Evolutionary conservation across 2,329 filamentous ascomycete species (phyloP).

Genomic region (Aspergillus intermedius): DNA sequence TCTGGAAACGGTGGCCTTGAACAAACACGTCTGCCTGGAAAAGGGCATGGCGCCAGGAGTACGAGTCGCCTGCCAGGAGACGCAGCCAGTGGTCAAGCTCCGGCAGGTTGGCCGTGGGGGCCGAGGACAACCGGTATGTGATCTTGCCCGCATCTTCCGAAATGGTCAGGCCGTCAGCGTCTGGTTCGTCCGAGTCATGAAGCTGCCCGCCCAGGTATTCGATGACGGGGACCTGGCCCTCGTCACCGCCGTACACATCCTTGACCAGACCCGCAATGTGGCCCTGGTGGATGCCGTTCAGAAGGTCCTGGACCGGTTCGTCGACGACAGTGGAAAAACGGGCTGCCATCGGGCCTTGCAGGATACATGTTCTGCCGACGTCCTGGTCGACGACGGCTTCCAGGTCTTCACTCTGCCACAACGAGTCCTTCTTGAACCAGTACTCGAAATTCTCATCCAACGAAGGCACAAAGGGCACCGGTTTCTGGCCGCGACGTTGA

Average conservation of each 20-base stretch:
- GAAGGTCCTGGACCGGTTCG: conserved; percentile 89
- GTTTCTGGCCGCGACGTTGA: conserved; percentile 88
- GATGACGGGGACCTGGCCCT: conserved; percentile 68
- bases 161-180: conserved; percentile 79
- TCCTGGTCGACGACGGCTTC: conserved; percentile 95
- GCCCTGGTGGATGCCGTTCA: conserved; percentile 80
- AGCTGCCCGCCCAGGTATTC: conserved; percentile 93
- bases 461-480: conserved; percentile 90
- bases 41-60: conserved; percentile 91
- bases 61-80: conserved; percentile 74
- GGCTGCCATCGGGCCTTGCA: conserved; percentile 88
- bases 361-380: conserved; percentile 89
- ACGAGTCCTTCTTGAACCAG: conserved; percentile 99
- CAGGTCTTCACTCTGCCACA: conserved; percentile 98
- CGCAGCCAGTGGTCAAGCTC: conserved; percentile 77
- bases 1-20: conserved; percentile 94
- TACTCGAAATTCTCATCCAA: conserved; percentile 97
- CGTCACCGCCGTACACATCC: conserved; percentile 72
- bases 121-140: conserved; percentile 73
- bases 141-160: conserved; percentile 73
- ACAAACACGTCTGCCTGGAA: conserved; percentile 91
- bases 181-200: conserved; percentile 63
- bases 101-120: conserved; percentile 67
- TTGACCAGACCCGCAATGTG: conserved; percentile 75
- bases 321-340: conserved; percentile 85